phyloP scores from a whole-genome alignment of 768 basidiomycete species.

The Cystobasidiopsis lactophilus region DNA sequence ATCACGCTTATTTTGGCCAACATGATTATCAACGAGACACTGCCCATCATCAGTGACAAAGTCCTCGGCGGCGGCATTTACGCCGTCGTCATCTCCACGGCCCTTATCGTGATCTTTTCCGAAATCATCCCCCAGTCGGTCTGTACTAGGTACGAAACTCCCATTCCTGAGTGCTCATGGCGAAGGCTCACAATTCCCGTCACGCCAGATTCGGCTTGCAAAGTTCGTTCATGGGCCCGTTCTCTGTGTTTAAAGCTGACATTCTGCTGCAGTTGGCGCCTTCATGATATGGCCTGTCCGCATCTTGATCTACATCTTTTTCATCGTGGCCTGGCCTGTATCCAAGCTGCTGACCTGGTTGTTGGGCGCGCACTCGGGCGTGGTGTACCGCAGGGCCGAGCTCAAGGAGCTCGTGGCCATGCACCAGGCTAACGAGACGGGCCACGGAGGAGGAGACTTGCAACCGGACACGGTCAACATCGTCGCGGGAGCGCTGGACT shows the following conservation, averaged over 20 bases:
- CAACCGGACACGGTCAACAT: constrained; percentile 71
- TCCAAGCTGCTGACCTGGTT: constrained; percentile 57
- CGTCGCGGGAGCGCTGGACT: constrained; percentile 67
- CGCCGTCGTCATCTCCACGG: constrained; percentile 54
- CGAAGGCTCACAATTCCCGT: no score
- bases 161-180: no score
- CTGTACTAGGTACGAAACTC: constrained; percentile 75
- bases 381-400: constrained; percentile 64
- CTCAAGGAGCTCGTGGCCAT: constrained; percentile 77
- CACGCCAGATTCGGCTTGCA: no score
- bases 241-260: no score
- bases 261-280: constrained; percentile 24
- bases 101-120: constrained; percentile 56
- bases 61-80: constrained; percentile 56
- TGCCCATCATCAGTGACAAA: not conserved
- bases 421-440: constrained; percentile 38
- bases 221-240: no score
- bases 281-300: constrained; percentile 56
- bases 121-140: constrained; percentile 68
- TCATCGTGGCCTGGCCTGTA: constrained; percentile 54
- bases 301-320: constrained; percentile 45
- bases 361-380: constrained; percentile 66
- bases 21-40: constrained; percentile 60
- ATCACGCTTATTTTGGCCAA: constrained; percentile 25
- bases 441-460: constrained; percentile 46